These are phyloP conservation scores for Alternaria longipes DNA, from an alignment of 2,329 filamentous ascomycete genomes.

Conservation along the genomic window DNA sequence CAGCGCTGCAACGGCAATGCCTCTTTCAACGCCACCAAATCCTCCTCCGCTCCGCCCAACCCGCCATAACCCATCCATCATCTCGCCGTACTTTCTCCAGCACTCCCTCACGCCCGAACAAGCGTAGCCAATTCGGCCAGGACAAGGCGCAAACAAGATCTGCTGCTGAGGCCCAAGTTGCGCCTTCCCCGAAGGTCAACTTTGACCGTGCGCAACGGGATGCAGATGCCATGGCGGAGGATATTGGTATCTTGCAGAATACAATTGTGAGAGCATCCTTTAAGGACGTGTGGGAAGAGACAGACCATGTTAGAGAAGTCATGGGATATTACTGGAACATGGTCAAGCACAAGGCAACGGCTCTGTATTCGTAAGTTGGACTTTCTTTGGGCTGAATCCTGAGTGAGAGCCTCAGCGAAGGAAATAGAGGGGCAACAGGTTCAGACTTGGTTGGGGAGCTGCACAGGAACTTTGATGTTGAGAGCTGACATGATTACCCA, in stretches of 20 bases:
- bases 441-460: background rate
- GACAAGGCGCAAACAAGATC: slow-evolving; percentile 23
- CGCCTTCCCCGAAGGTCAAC: slow-evolving; percentile 22
- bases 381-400: background rate
- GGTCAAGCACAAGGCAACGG: slow-evolving; percentile 27
- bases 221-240: slow-evolving; percentile 24
- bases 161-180: slow-evolving; percentile 8
- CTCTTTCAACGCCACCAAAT: slow-evolving; percentile 30
- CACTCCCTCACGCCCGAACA: slow-evolving; percentile 25
- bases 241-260: slow-evolving; percentile 36
- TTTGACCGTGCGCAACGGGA: slow-evolving; percentile 12
- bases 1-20: slow-evolving; percentile 39
- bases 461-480: background rate
- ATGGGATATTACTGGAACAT: slow-evolving; percentile 32
- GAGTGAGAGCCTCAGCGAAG: background rate
- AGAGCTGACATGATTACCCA: slow-evolving; percentile 12
- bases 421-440: background rate
- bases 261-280: slow-evolving; percentile 31
- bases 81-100: slow-evolving; percentile 35
- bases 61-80: slow-evolving; percentile 10
- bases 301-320: slow-evolving; percentile 8
- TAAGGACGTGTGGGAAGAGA: slow-evolving; percentile 17
- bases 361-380: slow-evolving; percentile 28
- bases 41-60: slow-evolving; percentile 9
- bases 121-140: slow-evolving; percentile 11